A percentile compares a stretch with the other conserved stretches of the same genome.
phyloP scores from a whole-genome alignment of 164 flowering plant species.

The Litsea cubeba region DNA sequence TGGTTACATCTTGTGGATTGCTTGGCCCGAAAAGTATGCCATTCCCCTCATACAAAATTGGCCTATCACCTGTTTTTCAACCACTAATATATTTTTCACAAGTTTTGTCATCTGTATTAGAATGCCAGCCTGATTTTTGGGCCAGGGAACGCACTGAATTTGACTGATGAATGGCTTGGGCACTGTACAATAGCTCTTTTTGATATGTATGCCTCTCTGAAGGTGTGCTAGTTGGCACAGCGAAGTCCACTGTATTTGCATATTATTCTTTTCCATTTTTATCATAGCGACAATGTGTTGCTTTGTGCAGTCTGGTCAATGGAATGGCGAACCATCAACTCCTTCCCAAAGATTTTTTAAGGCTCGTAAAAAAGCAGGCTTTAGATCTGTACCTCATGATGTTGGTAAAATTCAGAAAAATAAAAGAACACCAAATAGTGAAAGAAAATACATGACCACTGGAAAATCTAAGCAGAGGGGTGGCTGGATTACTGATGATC shows the following conservation, averaged over 20 bases:
- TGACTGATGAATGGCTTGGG: neutral
- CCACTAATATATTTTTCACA: neutral
- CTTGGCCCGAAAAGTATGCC: neutral
- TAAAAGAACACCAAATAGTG: conserved; percentile 20
- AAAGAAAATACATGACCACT: neutral
- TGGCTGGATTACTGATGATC: conserved; percentile 55
- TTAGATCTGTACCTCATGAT: conserved; percentile 25
- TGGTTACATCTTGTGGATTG: neutral
- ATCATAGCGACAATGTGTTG: neutral
- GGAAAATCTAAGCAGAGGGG: conserved; percentile 41
- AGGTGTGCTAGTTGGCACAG: neutral
- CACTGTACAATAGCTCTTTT: neutral
- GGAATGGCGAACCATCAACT: conserved; percentile 18
- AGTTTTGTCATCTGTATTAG: neutral
- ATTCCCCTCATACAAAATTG: neutral
- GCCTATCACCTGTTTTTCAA: neutral
- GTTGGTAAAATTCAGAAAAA: conserved; percentile 31
- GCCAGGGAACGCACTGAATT: neutral
- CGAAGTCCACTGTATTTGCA: neutral
- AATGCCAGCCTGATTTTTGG: neutral
- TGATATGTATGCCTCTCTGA: neutral
- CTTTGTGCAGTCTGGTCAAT: conserved; percentile 19
- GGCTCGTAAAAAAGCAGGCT: conserved; percentile 8
- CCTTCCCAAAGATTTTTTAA: conserved; percentile 14
- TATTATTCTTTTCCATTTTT: neutral